Percentiles rank a stretch among this genome's conserved stretches.
These are phyloP conservation scores for Rugonectria rugulosa DNA, from an alignment of 2,329 filamentous ascomycete species.

Conservation along the genomic window DNA sequence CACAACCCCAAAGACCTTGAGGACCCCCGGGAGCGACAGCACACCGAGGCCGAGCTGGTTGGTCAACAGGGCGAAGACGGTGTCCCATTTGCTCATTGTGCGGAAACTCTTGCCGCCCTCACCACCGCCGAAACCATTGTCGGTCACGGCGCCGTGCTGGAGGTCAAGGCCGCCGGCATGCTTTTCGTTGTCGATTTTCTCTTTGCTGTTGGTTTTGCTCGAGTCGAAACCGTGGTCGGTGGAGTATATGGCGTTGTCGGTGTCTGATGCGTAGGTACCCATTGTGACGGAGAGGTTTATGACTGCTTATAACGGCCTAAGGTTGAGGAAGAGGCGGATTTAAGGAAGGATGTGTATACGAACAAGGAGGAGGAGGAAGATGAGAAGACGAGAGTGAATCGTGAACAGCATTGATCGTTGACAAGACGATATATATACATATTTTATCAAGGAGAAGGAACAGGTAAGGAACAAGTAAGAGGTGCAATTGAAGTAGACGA, in stretches of 20 bases:
- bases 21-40: conserved; percentile 76
- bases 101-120: conserved; percentile 44
- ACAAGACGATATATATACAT: conserved; percentile 18
- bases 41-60: conserved; percentile 49
- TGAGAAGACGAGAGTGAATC: background rate
- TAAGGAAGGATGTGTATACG: too few relatives aligned
- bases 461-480: conserved; percentile 7
- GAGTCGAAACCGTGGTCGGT: conserved; percentile 37
- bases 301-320: too few relatives aligned
- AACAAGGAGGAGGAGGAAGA: background rate
- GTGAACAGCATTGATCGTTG: background rate
- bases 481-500: conserved; percentile 15
- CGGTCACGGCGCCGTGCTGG: conserved; percentile 27
- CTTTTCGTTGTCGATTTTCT: conserved; percentile 32
- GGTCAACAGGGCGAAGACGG: conserved; percentile 43
- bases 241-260: conserved; percentile 35
- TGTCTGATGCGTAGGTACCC: conserved; percentile 29
- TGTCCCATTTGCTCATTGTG: conserved; percentile 46
- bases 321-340: conserved; percentile 1
- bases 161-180: conserved; percentile 23
- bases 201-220: conserved; percentile 38
- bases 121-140: conserved; percentile 40
- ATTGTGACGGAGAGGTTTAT: too few relatives aligned
- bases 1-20: conserved; percentile 71
- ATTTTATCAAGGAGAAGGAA: conserved; percentile 21